Percentiles rank a stretch among this genome's conserved stretches.
These are phyloP conservation scores for Rhododendron vialii DNA, from an alignment of 148 eudicot genomes.

Conservation along the genomic window DNA sequence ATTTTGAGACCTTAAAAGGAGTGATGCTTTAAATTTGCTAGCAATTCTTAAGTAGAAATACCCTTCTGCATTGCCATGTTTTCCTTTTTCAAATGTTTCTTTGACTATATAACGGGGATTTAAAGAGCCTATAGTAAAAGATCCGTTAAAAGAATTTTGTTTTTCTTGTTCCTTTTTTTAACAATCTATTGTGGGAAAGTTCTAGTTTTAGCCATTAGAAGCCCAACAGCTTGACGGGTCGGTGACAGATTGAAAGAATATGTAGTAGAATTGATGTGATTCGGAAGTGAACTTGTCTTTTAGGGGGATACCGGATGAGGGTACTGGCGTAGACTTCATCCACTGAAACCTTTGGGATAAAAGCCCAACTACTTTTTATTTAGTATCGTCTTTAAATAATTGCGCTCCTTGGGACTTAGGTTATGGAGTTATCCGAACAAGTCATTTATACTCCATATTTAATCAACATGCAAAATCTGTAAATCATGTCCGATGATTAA, in stretches of 20 bases:
- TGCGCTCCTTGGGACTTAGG: neutral
- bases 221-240: too few relatives aligned
- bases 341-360: too few relatives aligned
- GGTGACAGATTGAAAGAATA: too few relatives aligned
- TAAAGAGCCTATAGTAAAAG: neutral
- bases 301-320: too few relatives aligned
- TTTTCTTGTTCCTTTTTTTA: too few relatives aligned
- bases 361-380: too few relatives aligned
- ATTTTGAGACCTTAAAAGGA: neutral
- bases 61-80: neutral
- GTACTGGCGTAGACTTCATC: too few relatives aligned
- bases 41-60: neutral
- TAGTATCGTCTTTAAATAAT: too few relatives aligned
- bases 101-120: neutral
- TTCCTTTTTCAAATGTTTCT: neutral
- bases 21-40: neutral
- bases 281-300: too few relatives aligned
- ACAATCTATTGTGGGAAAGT: too few relatives aligned
- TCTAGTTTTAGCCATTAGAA: too few relatives aligned
- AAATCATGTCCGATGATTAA: neutral
- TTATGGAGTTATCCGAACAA: neutral
- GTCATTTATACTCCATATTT: neutral
- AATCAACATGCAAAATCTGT: neutral
- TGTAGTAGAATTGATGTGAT: too few relatives aligned
- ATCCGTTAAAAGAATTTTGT: neutral